phyloP scores from a whole-genome alignment of 192 early-diverging fungal species.

The Allomyces macrogynus region DNA sequence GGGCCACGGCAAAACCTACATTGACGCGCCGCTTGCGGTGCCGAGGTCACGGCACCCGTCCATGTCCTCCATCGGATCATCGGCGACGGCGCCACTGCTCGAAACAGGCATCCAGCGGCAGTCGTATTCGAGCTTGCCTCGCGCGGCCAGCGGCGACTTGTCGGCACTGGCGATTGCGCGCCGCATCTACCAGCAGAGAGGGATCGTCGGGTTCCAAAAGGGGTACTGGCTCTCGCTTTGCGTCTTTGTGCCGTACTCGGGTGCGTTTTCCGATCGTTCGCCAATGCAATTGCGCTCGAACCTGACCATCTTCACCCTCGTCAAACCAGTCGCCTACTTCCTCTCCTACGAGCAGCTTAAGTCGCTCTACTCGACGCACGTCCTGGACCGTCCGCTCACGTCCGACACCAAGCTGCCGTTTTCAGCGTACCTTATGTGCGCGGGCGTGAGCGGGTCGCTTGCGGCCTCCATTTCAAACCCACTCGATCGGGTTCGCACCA shows the following conservation, averaged over 20 bases:
- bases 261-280: neutral
- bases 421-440: constrained; percentile 14
- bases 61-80: constrained; percentile 4
- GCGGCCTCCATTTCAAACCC: constrained; percentile 21
- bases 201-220: constrained; percentile 15
- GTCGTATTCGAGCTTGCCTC: no score
- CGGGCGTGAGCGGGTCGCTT: constrained; percentile 14
- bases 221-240: constrained; percentile 22
- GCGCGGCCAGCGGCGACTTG: no score
- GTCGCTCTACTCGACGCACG: neutral
- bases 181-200: neutral
- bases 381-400: neutral
- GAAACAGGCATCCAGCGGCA: no score
- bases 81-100: no score
- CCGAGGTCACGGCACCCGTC: constrained; percentile 1
- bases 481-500: constrained; percentile 28
- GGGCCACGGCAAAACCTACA: constrained; percentile 1
- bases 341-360: constrained; percentile 27
- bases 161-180: neutral
- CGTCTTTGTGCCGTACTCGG: constrained; percentile 33
- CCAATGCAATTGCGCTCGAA: no score
- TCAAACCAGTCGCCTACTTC: constrained; percentile 15
- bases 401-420: constrained; percentile 10
- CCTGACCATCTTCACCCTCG: no score
- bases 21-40: constrained; percentile 1